Conservation (phyloP, 176 grass and related monocot genomes). For the Puya raimondii region DNA sequence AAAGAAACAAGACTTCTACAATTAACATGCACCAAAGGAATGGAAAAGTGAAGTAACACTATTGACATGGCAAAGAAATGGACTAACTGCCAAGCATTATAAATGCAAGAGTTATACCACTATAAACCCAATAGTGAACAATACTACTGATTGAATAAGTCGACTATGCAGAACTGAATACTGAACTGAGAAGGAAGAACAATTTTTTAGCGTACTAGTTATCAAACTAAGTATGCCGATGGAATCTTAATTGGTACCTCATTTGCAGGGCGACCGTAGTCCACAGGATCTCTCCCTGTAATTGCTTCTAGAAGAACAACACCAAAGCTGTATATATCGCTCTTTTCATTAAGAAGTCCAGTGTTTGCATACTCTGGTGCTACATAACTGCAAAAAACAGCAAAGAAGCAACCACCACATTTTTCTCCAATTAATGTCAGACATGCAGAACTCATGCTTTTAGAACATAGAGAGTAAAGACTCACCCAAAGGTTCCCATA, state of each 20-base stretch:
- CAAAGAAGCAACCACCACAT: not conserved
- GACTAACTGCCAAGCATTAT: no score
- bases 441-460: not conserved
- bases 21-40: no score
- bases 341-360: constrained; percentile 79
- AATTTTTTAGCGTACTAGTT: no score
- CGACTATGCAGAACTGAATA: no score
- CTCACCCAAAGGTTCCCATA: constrained; percentile 93
- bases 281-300: constrained; percentile 81
- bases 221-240: no score
- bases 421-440: not conserved
- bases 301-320: constrained; percentile 77
- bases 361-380: constrained; percentile 89
- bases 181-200: no score
- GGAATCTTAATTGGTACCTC: constrained; percentile 37
- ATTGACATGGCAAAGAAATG: no score
- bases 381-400: constrained; percentile 48
- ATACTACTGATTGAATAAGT: no score
- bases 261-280: constrained; percentile 62
- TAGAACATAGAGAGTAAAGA: constrained; percentile 11
- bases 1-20: not conserved
- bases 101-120: no score
- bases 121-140: no score
- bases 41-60: no score
- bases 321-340: constrained; percentile 83